A percentile compares a stretch with the other conserved stretches of the same genome.
These are phyloP conservation scores for Limonium bicolor DNA, from an alignment of 148 eudicot genomes.

Conservation along the genomic window DNA sequence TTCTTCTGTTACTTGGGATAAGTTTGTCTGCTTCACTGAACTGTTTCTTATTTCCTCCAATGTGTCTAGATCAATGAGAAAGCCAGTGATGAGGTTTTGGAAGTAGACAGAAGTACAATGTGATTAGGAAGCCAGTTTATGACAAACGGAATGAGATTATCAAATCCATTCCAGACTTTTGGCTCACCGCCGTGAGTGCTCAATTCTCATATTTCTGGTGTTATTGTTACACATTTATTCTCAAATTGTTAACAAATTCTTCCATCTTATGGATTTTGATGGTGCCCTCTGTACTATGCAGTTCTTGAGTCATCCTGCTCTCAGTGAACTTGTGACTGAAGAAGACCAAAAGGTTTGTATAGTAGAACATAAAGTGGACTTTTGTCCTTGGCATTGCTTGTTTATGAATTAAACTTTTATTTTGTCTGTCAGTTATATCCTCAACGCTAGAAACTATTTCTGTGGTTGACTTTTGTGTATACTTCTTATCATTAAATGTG, in stretches of 20 bases:
- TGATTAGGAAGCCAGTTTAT: constrained; percentile 75
- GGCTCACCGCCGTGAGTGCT: constrained; percentile 79
- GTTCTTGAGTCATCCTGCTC: constrained; percentile 94
- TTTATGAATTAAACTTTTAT: neutral
- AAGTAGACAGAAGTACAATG: constrained; percentile 76
- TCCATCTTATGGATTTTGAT: neutral
- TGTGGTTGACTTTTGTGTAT: too few relatives aligned
- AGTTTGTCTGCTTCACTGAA: too few relatives aligned
- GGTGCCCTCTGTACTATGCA: constrained; percentile 17
- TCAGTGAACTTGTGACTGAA: constrained; percentile 57
- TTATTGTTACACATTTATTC: neutral
- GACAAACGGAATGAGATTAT: constrained; percentile 68
- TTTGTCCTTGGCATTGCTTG: neutral
- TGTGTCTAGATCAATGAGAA: constrained; percentile 68
- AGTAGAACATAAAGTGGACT: neutral
- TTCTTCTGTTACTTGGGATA: too few relatives aligned
- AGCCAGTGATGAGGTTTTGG: constrained; percentile 83
- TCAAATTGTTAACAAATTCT: neutral
- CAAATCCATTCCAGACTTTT: constrained; percentile 81
- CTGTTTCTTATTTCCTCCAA: too few relatives aligned
- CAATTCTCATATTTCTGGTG: neutral
- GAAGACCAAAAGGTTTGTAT: constrained; percentile 75
- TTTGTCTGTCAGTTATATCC: too few relatives aligned
- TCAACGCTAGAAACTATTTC: too few relatives aligned
- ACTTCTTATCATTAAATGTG: neutral